Percentiles rank a stretch among this genome's conserved stretches.
Conservation (phyloP, 2,329 filamentous ascomycete species). For the Microascus cirrosus region DNA sequence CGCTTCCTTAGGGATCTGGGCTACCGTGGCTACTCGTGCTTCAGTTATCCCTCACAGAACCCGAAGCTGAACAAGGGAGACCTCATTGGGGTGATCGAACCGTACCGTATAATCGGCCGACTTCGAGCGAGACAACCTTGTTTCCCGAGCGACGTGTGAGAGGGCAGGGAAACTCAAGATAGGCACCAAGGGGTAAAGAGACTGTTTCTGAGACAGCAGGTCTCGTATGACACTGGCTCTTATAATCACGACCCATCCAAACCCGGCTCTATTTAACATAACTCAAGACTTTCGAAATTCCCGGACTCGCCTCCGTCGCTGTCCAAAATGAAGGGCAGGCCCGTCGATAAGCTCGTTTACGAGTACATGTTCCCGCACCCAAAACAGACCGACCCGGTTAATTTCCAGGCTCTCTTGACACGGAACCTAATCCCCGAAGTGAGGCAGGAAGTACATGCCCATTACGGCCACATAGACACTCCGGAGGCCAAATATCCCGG, state of each 20-base stretch:
- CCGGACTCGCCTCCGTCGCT: neutral
- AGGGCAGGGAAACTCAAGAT: neutral
- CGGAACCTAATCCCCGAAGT: constrained; percentile 66
- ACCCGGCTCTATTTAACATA: neutral
- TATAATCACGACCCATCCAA: neutral
- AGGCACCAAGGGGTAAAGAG: neutral
- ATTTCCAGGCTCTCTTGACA: constrained; percentile 59
- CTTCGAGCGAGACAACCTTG: neutral
- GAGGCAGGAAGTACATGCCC: constrained; percentile 65
- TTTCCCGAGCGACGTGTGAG: neutral
- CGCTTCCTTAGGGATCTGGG: neutral
- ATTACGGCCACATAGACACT: constrained; percentile 70
- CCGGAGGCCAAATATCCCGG: constrained; percentile 74
- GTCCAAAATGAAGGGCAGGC: constrained; percentile 56
- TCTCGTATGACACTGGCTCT: neutral
- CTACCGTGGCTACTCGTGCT: neutral
- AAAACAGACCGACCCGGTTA: constrained; percentile 55
- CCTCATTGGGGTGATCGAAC: too few relatives aligned
- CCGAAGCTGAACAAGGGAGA: too few relatives aligned
- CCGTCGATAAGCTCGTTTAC: constrained; percentile 64
- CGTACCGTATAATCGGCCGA: too few relatives aligned
- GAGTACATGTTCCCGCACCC: constrained; percentile 61
- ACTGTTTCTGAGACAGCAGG: neutral
- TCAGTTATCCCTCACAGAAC: neutral
- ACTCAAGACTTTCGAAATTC: neutral